phyloP scores from a whole-genome alignment of 73 alveolate species.

The Paraurostyla sp. region DNA sequence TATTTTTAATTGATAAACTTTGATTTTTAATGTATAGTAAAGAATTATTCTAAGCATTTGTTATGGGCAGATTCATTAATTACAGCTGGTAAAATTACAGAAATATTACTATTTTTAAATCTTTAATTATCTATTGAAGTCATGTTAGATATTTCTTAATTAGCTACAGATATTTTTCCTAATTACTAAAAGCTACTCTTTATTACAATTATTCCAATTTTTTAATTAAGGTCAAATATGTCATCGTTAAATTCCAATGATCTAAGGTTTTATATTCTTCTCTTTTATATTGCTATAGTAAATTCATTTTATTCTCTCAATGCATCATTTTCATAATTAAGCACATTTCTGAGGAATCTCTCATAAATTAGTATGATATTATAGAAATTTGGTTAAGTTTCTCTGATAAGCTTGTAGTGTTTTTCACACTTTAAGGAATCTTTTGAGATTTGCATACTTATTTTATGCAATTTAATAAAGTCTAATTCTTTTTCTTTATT shows the following conservation, averaged over 20 bases:
- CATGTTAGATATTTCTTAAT: neutral
- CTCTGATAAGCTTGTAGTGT: neutral
- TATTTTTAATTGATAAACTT: neutral
- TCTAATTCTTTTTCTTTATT: constrained; percentile 30
- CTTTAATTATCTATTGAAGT: neutral
- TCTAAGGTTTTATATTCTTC: neutral
- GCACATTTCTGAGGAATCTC: neutral
- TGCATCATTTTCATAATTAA: constrained; percentile 39
- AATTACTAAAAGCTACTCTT: neutral
- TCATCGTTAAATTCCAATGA: constrained; percentile 11
- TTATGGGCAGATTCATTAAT: constrained; percentile 11
- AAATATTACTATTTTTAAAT: neutral
- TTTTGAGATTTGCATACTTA: constrained; percentile 4
- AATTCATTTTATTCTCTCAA: constrained; percentile 12
- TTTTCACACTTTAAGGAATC: constrained; percentile 10
- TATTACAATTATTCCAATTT: neutral
- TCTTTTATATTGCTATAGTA: neutral
- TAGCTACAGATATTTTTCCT: neutral
- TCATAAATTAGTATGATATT: constrained; percentile 3
- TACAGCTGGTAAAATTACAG: neutral
- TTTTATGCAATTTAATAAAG: neutral
- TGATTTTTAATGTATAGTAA: neutral
- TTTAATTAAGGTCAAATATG: neutral
- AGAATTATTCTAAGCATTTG: constrained; percentile 7
- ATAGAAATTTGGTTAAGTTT: neutral